phyloP scores from a whole-genome alignment of 108 stramenopile genomes.

The Schizochytrium sp. region DNA sequence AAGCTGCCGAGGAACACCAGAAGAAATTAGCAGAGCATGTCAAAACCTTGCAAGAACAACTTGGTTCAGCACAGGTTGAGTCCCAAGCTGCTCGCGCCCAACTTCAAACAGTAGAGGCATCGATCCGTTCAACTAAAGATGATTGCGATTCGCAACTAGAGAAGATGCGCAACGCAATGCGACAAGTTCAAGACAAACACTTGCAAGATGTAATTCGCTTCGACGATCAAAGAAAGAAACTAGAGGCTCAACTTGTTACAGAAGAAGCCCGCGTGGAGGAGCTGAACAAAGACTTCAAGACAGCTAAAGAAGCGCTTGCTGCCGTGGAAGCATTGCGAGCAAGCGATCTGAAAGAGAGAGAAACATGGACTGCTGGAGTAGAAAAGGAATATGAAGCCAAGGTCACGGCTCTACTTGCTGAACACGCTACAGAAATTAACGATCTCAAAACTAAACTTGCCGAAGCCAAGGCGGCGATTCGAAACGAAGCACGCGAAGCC shows the following conservation, averaged over 20 bases:
- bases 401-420: not conserved
- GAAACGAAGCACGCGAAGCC: conserved; percentile 45
- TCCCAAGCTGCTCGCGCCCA: not conserved
- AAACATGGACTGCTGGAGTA: conserved; percentile 19
- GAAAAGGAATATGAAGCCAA: conserved; percentile 29
- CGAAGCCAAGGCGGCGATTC: conserved; percentile 37
- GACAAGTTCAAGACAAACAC: conserved; percentile 57
- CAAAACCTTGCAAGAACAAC: not conserved
- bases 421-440: not conserved
- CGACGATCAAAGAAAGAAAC: conserved; percentile 40
- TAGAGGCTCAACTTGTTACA: not conserved
- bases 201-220: conserved; percentile 35
- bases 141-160: conserved; percentile 14
- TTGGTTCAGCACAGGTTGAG: not conserved
- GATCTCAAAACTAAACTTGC: conserved; percentile 37
- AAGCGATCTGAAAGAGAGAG: conserved; percentile 2
- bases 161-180: conserved; percentile 35
- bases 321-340: not conserved
- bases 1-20: not conserved
- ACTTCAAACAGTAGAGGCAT: not conserved
- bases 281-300: not conserved
- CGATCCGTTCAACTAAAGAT: not conserved
- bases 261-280: not conserved
- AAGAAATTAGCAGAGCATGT: not conserved
- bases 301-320: not conserved